phyloP scores from a whole-genome alignment of 805 yeast species.

The Ascoidea asiatica region DNA sequence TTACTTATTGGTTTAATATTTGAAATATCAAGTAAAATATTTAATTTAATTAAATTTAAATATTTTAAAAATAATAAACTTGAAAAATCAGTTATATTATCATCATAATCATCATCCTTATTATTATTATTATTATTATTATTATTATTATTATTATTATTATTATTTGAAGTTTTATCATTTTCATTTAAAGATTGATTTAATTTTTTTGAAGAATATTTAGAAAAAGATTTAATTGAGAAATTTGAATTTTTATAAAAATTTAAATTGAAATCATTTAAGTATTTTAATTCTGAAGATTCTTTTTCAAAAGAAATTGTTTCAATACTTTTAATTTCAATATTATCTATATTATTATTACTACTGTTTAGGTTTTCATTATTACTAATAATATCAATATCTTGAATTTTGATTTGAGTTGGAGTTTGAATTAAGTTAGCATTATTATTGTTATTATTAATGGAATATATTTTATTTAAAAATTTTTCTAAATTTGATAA shows the following conservation, averaged over 20 bases:
- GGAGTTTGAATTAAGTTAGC: background rate
- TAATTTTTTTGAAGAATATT: too few species aligned
- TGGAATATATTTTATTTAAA: too few species aligned
- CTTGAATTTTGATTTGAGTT: background rate
- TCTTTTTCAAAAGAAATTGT: background rate
- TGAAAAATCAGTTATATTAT: constrained; percentile 8
- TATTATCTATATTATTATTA: too few species aligned
- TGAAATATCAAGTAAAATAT: constrained; percentile 4
- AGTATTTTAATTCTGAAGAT: background rate
- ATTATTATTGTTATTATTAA: too few species aligned
- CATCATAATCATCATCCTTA: background rate
- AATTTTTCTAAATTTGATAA: background rate
- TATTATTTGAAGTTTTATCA: too few species aligned
- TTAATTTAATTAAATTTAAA: constrained; percentile 5
- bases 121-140: too few species aligned
- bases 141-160: too few species aligned
- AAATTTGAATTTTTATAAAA: too few species aligned
- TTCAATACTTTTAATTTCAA: too few species aligned
- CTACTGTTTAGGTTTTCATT: background rate
- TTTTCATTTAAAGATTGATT: too few species aligned
- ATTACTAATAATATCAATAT: too few species aligned
- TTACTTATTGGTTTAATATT: background rate
- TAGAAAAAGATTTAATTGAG: background rate
- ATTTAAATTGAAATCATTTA: background rate
- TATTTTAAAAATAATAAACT: constrained; percentile 7